Conservation (phyloP, 2,329 filamentous ascomycete species). For the Scedosporium apiospermum region DNA sequence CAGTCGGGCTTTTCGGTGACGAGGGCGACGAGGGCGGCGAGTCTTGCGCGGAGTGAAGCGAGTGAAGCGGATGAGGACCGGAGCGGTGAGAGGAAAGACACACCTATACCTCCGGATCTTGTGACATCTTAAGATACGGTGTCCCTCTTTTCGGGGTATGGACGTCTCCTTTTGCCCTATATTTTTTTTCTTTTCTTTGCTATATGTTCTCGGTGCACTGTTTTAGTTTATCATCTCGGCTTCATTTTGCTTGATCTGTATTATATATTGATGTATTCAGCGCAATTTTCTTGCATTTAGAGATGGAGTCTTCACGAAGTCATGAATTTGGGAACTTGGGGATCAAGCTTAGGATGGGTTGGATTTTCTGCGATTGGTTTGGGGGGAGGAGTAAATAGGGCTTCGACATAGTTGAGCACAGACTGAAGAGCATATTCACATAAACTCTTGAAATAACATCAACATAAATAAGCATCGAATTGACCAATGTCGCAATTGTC, state of each 20-base stretch:
- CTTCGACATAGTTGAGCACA: neutral
- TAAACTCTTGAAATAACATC: neutral
- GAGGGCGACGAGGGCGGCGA: conserved; percentile 1
- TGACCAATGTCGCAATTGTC: no score
- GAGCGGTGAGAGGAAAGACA: neutral
- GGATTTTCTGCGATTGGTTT: neutral
- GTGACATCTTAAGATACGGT: neutral
- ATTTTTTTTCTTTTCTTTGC: neutral
- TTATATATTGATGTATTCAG: neutral
- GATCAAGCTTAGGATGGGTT: neutral
- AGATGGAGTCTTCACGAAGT: conserved; percentile 2
- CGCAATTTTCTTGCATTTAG: conserved; percentile 1
- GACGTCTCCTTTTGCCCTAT: neutral
- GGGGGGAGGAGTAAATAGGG: neutral
- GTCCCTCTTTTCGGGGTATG: no score
- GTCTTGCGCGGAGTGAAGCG: neutral
- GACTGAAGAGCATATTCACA: neutral
- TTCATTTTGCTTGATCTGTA: neutral
- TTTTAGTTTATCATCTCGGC: neutral
- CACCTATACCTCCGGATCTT: conserved; percentile 3
- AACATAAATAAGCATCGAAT: no score
- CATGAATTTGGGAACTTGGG: neutral
- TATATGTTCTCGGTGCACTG: neutral
- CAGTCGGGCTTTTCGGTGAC: neutral
- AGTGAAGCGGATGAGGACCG: neutral